These are phyloP conservation scores for Aspergillus awamori DNA, from an alignment of 2,329 filamentous ascomycete genomes.

Conservation along the genomic window DNA sequence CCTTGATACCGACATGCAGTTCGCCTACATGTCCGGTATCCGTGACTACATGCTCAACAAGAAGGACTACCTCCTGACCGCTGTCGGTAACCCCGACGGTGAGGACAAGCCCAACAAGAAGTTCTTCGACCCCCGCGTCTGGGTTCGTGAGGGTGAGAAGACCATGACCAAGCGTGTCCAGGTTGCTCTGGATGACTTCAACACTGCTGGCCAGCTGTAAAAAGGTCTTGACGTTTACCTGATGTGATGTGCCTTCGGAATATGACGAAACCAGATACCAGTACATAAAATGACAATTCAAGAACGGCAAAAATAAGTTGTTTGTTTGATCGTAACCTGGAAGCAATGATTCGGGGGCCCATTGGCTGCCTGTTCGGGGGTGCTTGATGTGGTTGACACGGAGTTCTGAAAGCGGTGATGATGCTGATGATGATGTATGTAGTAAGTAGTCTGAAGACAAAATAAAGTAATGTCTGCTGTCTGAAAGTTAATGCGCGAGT, in stretches of 20 bases:
- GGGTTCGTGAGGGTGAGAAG: slow-evolving; percentile 94
- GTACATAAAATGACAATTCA: slow-evolving; percentile 23
- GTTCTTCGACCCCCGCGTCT: slow-evolving; percentile 85
- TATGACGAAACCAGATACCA: slow-evolving; percentile 24
- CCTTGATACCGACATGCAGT: slow-evolving; percentile 97
- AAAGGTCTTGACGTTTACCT: slow-evolving; percentile 18
- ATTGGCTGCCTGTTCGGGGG: background rate
- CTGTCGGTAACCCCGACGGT: slow-evolving; percentile 94
- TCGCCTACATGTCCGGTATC: slow-evolving; percentile 87
- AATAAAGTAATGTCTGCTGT: slow-evolving; percentile 16
- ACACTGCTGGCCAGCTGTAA: slow-evolving; percentile 78
- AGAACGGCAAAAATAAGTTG: slow-evolving; percentile 2
- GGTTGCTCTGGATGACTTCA: slow-evolving; percentile 88
- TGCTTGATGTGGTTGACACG: background rate
- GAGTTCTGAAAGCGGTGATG: slow-evolving; percentile 8
- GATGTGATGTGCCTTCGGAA: slow-evolving; percentile 20
- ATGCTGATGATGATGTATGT: slow-evolving; percentile 13
- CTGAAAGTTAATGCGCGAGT: background rate
- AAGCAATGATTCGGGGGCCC: background rate
- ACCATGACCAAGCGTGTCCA: slow-evolving; percentile 83
- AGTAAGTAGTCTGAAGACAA: slow-evolving; percentile 8
- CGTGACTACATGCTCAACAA: slow-evolving; percentile 93
- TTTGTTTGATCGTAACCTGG: slow-evolving; percentile 9
- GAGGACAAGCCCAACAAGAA: slow-evolving; percentile 99
- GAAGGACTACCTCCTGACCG: slow-evolving; percentile 86